These are phyloP conservation scores for Debaryomyces subglobosus DNA, from an alignment of 1,139 yeast species.

Conservation along the genomic window DNA sequence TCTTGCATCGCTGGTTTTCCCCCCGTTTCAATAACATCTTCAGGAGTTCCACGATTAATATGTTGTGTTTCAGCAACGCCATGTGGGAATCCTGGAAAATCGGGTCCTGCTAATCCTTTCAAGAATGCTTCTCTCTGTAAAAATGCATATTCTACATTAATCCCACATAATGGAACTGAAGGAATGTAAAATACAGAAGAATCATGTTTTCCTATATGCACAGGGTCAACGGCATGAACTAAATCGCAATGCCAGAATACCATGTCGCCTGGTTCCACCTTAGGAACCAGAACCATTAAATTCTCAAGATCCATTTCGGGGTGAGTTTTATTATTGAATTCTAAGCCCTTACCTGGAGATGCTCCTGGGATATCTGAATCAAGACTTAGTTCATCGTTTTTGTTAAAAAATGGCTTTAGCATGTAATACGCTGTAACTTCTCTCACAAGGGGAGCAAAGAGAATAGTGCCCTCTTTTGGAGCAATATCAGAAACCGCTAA, in stretches of 20 bases:
- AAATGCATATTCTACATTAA: slow-evolving; percentile 25
- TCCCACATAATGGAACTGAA: slow-evolving; percentile 29
- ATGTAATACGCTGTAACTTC: slow-evolving; percentile 43
- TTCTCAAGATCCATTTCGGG: slow-evolving; percentile 31
- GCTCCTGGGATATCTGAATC: slow-evolving; percentile 30
- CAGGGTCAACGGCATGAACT: slow-evolving; percentile 50
- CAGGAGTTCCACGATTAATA: slow-evolving; percentile 17
- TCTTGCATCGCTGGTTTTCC: slow-evolving; percentile 20
- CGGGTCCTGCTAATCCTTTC: slow-evolving; percentile 29
- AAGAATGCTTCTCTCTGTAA: slow-evolving; percentile 30
- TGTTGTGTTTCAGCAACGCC: slow-evolving; percentile 29
- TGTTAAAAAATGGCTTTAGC: slow-evolving; percentile 47
- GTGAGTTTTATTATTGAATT: slow-evolving; percentile 17
- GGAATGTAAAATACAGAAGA: slow-evolving; percentile 23
- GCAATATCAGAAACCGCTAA: slow-evolving; percentile 24
- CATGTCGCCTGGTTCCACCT: slow-evolving; percentile 42
- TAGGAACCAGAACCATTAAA: slow-evolving; percentile 34
- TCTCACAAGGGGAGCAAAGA: slow-evolving; percentile 42
- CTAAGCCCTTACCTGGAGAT: slow-evolving; percentile 26
- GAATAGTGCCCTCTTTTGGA: slow-evolving; percentile 48
- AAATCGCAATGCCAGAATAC: slow-evolving; percentile 56
- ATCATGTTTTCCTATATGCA: slow-evolving; percentile 33
- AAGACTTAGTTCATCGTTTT: slow-evolving; percentile 21
- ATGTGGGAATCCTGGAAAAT: slow-evolving; percentile 34
- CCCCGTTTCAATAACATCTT: slow-evolving; percentile 18